Conservation (phyloP, 2,329 filamentous ascomycete genomes). For the Colletotrichum trifolii region DNA sequence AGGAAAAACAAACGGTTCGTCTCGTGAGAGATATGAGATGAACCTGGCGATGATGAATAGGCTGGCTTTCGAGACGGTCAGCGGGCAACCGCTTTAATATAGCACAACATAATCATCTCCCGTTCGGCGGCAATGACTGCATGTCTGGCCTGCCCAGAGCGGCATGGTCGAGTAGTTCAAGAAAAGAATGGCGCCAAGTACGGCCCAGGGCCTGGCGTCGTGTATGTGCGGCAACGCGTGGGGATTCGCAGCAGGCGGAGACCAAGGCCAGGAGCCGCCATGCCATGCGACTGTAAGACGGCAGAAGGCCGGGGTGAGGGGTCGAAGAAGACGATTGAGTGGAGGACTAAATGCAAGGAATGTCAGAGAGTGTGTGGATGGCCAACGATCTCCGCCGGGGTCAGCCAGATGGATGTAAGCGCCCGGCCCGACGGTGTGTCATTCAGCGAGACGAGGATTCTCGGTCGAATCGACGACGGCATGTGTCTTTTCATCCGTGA, state of each 20-base stretch:
- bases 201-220: slow-evolving; percentile 2
- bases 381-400: slow-evolving; percentile 30
- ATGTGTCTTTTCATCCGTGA: too few species aligned
- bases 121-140: slow-evolving; percentile 18
- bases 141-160: slow-evolving; percentile 11
- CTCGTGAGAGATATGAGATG: slow-evolving; percentile 21
- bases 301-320: slow-evolving; percentile 3
- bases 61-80: not conserved
- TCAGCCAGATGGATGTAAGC: slow-evolving; percentile 32
- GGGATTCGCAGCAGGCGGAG: slow-evolving; percentile 22
- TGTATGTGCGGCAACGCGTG: slow-evolving; percentile 31
- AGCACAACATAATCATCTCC: slow-evolving; percentile 15
- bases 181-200: slow-evolving; percentile 18
- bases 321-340: slow-evolving; percentile 24
- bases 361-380: slow-evolving; percentile 18
- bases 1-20: slow-evolving; percentile 32
- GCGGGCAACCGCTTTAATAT: slow-evolving; percentile 34
- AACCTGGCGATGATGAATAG: slow-evolving; percentile 7
- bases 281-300: slow-evolving; percentile 26
- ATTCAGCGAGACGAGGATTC: too few species aligned
- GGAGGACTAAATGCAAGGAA: slow-evolving; percentile 31
- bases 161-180: slow-evolving; percentile 9
- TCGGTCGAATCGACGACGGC: too few species aligned
- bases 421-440: slow-evolving; percentile 25
- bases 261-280: slow-evolving; percentile 33